phyloP scores from a whole-genome alignment of 2,329 filamentous ascomycete genomes.

The Ophiocordyceps unilateralis region DNA sequence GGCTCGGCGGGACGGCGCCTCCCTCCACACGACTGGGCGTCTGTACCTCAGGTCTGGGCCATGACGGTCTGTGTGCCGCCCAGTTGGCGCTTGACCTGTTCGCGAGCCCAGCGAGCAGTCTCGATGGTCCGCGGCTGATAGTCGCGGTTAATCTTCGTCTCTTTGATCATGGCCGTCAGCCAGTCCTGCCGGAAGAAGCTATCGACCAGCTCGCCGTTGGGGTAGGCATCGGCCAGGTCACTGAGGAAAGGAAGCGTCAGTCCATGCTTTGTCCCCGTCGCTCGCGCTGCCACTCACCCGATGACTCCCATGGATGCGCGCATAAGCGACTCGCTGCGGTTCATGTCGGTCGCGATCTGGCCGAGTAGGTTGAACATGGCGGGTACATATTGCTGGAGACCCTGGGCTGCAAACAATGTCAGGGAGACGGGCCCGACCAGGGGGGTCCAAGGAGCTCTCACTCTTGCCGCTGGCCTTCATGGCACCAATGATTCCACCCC shows the following conservation, averaged over 20 bases:
- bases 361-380: slow-evolving; percentile 79
- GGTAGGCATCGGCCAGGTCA: slow-evolving; percentile 87
- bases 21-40: not conserved
- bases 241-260: slow-evolving; percentile 24
- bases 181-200: slow-evolving; percentile 91
- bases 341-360: slow-evolving; percentile 62
- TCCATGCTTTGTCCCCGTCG: not conserved
- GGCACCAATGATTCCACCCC: slow-evolving; percentile 89
- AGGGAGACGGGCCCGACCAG: not conserved
- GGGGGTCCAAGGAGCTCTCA: slow-evolving; percentile 22
- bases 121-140: slow-evolving; percentile 74
- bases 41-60: slow-evolving; percentile 24
- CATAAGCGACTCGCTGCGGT: slow-evolving; percentile 82
- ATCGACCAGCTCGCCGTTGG: slow-evolving; percentile 67
- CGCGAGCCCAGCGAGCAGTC: slow-evolving; percentile 90
- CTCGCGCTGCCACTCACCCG: slow-evolving; percentile 42
- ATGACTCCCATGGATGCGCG: slow-evolving; percentile 94
- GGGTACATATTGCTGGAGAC: slow-evolving; percentile 61
- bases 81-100: slow-evolving; percentile 88
- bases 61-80: slow-evolving; percentile 34
- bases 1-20: too few relatives aligned
- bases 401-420: slow-evolving; percentile 31
- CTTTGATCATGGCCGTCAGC: slow-evolving; percentile 78
- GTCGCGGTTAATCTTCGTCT: slow-evolving; percentile 78
- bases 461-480: slow-evolving; percentile 73